A percentile compares a stretch with the other conserved stretches of the same genome.
Evolutionary conservation across 1,139 yeast genomes (phyloP).

Genomic region (Pichia sp.): DNA sequence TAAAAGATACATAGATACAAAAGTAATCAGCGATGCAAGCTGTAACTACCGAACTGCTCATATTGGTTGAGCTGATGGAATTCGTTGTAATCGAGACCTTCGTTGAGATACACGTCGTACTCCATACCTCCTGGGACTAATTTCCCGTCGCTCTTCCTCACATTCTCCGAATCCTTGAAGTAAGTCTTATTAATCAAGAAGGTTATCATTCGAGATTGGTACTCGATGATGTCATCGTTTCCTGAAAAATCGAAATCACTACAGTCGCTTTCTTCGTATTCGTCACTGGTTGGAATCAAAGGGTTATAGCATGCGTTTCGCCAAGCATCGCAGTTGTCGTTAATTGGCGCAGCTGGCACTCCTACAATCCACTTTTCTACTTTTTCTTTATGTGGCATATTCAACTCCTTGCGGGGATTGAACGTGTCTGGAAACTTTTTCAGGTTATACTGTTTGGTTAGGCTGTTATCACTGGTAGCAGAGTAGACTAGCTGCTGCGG

Average conservation of each 20-base stretch:
- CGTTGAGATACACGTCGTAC: neutral
- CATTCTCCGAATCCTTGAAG: conserved; percentile 35
- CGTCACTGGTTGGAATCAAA: conserved; percentile 28
- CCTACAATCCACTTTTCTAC: conserved; percentile 56
- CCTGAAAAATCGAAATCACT: conserved; percentile 28
- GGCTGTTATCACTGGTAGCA: neutral
- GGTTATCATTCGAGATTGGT: conserved; percentile 50
- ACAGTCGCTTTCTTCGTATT: conserved; percentile 15
- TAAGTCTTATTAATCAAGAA: conserved; percentile 41
- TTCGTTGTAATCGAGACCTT: neutral
- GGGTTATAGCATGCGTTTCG: conserved; percentile 45
- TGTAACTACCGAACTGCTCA: conserved; percentile 6
- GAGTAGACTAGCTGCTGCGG: neutral
- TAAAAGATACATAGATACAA: neutral
- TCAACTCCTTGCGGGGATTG: conserved; percentile 53
- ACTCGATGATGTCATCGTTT: conserved; percentile 43
- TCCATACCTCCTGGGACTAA: conserved; percentile 7
- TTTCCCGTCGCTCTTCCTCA: conserved; percentile 13
- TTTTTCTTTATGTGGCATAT: conserved; percentile 60
- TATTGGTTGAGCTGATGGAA: neutral
- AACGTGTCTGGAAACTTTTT: conserved; percentile 39
- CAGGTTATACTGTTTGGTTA: neutral
- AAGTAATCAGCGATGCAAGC: neutral
- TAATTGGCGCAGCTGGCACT: conserved; percentile 42
- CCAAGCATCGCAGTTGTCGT: conserved; percentile 31